phyloP scores from a whole-genome alignment of 805 yeast genomes.

The Myxozyma neotropica region DNA sequence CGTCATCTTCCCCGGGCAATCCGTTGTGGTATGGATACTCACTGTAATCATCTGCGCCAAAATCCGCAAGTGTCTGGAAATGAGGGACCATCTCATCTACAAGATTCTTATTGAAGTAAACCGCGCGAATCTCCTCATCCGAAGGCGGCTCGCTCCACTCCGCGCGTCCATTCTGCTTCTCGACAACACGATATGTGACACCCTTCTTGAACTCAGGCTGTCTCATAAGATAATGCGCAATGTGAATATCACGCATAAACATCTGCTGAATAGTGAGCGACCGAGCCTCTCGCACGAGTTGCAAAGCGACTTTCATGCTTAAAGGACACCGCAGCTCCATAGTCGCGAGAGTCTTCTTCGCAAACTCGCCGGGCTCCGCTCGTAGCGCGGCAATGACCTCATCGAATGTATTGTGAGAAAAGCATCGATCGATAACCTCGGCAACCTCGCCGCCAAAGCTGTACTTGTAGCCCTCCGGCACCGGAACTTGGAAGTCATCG shows the following conservation, averaged over 20 bases:
- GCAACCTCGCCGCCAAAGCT: slow-evolving; percentile 60
- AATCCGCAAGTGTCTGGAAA: neutral
- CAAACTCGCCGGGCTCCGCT: slow-evolving; percentile 61
- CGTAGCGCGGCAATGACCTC: slow-evolving; percentile 58
- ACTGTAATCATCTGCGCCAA: slow-evolving; percentile 45
- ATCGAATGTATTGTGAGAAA: slow-evolving; percentile 55
- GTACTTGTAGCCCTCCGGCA: slow-evolving; percentile 65
- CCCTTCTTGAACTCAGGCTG: slow-evolving; percentile 66
- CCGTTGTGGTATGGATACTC: slow-evolving; percentile 72
- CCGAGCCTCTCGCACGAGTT: slow-evolving; percentile 64
- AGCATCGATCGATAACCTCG: slow-evolving; percentile 67
- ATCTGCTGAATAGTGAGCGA: slow-evolving; percentile 63
- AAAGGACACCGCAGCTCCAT: slow-evolving; percentile 71
- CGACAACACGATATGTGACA: slow-evolving; percentile 48
- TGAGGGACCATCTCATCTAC: slow-evolving; percentile 4
- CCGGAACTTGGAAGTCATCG: slow-evolving; percentile 73
- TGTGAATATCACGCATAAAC: slow-evolving; percentile 67
- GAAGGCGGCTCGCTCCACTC: slow-evolving; percentile 52
- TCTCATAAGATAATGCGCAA: slow-evolving; percentile 75
- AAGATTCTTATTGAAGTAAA: slow-evolving; percentile 34
- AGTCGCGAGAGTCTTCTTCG: slow-evolving; percentile 56
- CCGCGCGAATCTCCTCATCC: slow-evolving; percentile 40
- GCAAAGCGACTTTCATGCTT: slow-evolving; percentile 73
- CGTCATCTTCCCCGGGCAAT: slow-evolving; percentile 70
- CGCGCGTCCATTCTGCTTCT: slow-evolving; percentile 60